Percentiles rank a stretch among this genome's conserved stretches.
Conservation (phyloP, 1,139 yeast species). For the Lipomyces yarrowii region DNA sequence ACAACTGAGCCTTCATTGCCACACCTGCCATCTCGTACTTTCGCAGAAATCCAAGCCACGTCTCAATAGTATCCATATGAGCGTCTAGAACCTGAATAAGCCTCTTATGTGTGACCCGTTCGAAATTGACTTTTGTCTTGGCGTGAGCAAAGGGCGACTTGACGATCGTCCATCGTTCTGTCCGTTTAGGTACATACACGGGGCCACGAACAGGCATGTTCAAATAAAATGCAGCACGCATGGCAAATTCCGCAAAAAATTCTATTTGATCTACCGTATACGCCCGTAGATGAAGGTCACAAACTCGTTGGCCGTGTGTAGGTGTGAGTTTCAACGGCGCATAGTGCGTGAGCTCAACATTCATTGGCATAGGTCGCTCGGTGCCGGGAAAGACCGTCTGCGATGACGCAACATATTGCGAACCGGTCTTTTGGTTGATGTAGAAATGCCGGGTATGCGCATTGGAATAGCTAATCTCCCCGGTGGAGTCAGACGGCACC, state of each 20-base stretch:
- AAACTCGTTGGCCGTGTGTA: constrained; percentile 68
- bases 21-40: constrained; percentile 82
- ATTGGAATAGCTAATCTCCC: neutral
- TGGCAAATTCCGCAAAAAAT: constrained; percentile 80
- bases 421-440: constrained; percentile 16
- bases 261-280: constrained; percentile 71
- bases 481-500: neutral
- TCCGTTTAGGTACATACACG: constrained; percentile 65
- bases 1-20: constrained; percentile 75
- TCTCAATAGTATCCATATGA: constrained; percentile 79
- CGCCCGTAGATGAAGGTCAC: constrained; percentile 68
- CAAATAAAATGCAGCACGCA: constrained; percentile 86
- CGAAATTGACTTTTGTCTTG: constrained; percentile 91
- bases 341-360: constrained; percentile 78
- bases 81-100: constrained; percentile 79
- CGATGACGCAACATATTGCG: constrained; percentile 16
- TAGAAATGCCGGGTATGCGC: constrained; percentile 5
- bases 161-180: constrained; percentile 92
- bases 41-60: constrained; percentile 77
- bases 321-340: constrained; percentile 74
- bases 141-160: constrained; percentile 94
- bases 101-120: constrained; percentile 81
- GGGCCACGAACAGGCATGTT: constrained; percentile 82
- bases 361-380: constrained; percentile 57
- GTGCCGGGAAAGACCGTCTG: constrained; percentile 2